phyloP scores from a whole-genome alignment of 345 rosid genomes.

The Populus ilicifolia region DNA sequence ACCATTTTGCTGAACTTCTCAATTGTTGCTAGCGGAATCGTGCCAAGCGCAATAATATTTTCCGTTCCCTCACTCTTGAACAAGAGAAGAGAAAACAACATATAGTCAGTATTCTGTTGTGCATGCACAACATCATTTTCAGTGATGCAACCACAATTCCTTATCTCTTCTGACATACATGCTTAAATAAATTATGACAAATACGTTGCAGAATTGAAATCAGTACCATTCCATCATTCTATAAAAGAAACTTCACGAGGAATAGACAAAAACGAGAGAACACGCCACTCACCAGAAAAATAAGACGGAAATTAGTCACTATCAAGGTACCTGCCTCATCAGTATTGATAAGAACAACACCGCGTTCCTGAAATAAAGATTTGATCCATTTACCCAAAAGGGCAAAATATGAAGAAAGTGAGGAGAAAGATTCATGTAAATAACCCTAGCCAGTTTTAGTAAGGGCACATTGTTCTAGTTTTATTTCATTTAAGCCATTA shows the following conservation, averaged over 20 bases:
- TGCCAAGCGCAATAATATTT: constrained; percentile 67
- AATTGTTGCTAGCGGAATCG: constrained; percentile 75
- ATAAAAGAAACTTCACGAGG: no score
- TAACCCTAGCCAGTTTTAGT: neutral
- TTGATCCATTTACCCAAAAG: neutral
- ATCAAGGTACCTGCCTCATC: constrained; percentile 78
- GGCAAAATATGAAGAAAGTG: neutral
- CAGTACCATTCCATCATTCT: neutral
- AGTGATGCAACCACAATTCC: neutral
- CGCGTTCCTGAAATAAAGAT: constrained; percentile 56
- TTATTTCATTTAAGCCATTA: neutral
- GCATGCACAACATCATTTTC: neutral
- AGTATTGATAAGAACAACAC: constrained; percentile 81
- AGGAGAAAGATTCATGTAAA: neutral
- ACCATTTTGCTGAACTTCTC: constrained; percentile 93
- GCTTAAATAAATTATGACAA: neutral
- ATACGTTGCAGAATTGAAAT: neutral
- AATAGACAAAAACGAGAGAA: neutral
- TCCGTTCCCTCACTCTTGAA: constrained; percentile 77
- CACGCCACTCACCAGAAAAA: constrained; percentile 69
- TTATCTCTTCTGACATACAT: neutral
- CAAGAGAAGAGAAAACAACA: constrained; percentile 15
- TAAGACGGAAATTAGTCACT: constrained; percentile 86
- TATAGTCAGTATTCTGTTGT: neutral
- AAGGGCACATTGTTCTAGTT: neutral